These are phyloP conservation scores for Aspergillus eucalypticola DNA, from an alignment of 2,329 filamentous ascomycete genomes.

Conservation along the genomic window DNA sequence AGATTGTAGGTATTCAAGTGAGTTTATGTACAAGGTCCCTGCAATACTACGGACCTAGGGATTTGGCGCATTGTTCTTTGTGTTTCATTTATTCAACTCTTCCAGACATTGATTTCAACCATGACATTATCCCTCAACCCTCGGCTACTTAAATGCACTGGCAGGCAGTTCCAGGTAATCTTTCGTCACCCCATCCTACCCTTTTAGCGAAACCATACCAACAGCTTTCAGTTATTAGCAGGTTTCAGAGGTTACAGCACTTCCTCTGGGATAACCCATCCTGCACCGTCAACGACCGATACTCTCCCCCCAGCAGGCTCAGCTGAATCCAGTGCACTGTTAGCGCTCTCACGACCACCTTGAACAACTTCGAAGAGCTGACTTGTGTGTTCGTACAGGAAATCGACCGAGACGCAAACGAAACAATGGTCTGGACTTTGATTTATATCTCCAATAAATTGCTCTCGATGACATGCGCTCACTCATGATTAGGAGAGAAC, in stretches of 20 bases:
- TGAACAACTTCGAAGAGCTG: not conserved
- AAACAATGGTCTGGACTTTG: conserved; percentile 12
- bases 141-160: conserved; percentile 2
- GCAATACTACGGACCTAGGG: not conserved
- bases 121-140: conserved; percentile 11
- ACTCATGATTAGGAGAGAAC: conserved; percentile 34
- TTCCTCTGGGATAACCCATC: conserved; percentile 2
- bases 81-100: not conserved
- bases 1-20: not conserved
- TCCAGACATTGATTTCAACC: not conserved
- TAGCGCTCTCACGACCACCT: not conserved
- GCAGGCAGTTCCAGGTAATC: conserved; percentile 17
- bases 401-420: not conserved
- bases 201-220: not conserved
- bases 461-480: not conserved
- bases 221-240: not conserved
- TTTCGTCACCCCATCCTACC: not conserved
- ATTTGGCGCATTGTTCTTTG: not conserved
- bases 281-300: conserved; percentile 8
- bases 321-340: not conserved
- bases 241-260: not conserved
- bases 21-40: not conserved
- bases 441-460: not conserved
- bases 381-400: not conserved
- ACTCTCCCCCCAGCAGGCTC: not conserved